Base-by-base conservation (phyloP, 2,329 filamentous ascomycete species). In the Aureobasidium zeae region DNA sequence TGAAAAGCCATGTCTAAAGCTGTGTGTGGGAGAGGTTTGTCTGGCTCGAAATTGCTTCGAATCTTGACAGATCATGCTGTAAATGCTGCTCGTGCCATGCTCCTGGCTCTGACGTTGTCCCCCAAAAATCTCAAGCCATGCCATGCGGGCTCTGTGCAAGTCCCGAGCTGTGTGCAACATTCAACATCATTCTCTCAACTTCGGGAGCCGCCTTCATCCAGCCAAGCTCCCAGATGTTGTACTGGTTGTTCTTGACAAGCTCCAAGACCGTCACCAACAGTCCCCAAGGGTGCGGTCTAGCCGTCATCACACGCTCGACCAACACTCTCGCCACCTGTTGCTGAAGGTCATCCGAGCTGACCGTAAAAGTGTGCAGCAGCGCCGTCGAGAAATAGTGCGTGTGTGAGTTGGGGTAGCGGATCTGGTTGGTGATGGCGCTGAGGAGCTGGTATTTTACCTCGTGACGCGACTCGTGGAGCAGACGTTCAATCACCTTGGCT, bases 221-320 rank as follows among this genome's bases (percentile, higher is more conserved):
- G 19, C 86, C 84, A 52, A 94, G 72, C 38, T 91, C 85, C 70
- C 93, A 96, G 71, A 98, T 94, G 57, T 79, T 79, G 63, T 89
- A 93, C 58, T 80, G 85, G 43, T 84, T 81, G 60, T 94, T 95
- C 71, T 94, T 93, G 53, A 94, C 72, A 46, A 98, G 74, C 67
- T 96, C 91, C 50, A 91, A 69, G 49, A 94, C 74, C 25, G 87
- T 89, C 50, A 88, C 81, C 60, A 95, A 81, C 31, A 98, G 69
- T 10, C 93, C 93, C 89, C 89, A 96, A 13, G 93, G 89, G 61
- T 96, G 89, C 41, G 89, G 89, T 67, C 88, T 86, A 61, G 86
- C 86, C 16, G 86, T 83, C 48, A 93, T 77, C 34, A 95, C 70
- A 36, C 91, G 79, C 70, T 98, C 91, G 26, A 95, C 71, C 33